Base-by-base conservation (phyloP, 1,139 yeast genomes). In the Yamadazyma atlantica region DNA sequence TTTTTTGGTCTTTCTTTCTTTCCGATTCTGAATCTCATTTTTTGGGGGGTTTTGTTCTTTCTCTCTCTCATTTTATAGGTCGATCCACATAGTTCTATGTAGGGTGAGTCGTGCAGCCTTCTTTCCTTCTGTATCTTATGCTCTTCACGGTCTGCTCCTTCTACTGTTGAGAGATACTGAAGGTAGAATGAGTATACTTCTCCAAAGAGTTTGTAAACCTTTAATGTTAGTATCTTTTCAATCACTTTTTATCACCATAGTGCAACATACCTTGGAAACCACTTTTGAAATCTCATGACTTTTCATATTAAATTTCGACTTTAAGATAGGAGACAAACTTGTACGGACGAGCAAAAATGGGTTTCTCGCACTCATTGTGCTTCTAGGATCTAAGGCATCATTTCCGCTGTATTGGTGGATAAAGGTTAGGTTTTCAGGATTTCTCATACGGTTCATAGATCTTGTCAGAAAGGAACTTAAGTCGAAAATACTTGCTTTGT, bases 351-450 rank as follows among this genome's bases (percentile, higher is more conserved):
- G 16, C 25, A 41, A 36, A 21, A 39, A 41, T 3, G 19, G 32
- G 23, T 41, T 41, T 22, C 41, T 33, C 2, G 32, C 17, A 3
- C 16, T 12, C 3, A 8, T 14, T 2, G 16, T 10, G 9, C 16
- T n/a, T 17, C 38, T 35, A 4, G 45, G 42, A 30, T 42, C 45
- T 14, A 38, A 27, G 2, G 19, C 22, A 22, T 39, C 33, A 4
- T 16, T 24, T 11, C 38, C 37, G 5, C 29, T 25, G 21, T 27
- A 23, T 9, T 37, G 33, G 18, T 22, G 26, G 10, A 40, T 16
- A 26, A 40, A 34, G 9, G 32, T 32, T 15, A 23, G 9, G 13
- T 16, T 26, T 2, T 27, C 32, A 12, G 6, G 18, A 17, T 13
- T 21, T 21, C 27, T 27, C 13, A 32, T n/a, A 4, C 34, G 29